These are phyloP conservation scores for Lecanoromycetidae sp. DNA, from an alignment of 2,329 filamentous ascomycete genomes.

Conservation along the genomic window DNA sequence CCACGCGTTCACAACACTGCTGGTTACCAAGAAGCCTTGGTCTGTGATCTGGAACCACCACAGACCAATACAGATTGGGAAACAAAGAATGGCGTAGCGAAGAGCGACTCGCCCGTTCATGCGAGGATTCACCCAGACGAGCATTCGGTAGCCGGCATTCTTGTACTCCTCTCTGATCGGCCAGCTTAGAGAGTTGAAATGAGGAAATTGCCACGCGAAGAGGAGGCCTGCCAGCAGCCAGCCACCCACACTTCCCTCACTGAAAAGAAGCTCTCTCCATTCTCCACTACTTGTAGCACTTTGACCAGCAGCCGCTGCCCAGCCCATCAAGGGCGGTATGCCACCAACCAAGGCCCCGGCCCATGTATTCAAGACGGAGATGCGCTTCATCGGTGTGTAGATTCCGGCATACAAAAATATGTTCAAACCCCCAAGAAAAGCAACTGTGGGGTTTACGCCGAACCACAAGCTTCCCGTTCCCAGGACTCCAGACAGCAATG, in stretches of 20 bases:
- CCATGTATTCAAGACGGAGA: constrained; percentile 87
- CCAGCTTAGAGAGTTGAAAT: constrained; percentile 93
- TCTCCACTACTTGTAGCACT: constrained; percentile 62
- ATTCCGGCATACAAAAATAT: constrained; percentile 81
- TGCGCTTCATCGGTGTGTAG: constrained; percentile 84
- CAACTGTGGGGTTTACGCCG: constrained; percentile 88
- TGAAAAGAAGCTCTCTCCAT: constrained; percentile 67
- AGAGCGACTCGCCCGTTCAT: constrained; percentile 79
- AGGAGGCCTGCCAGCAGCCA: constrained; percentile 78
- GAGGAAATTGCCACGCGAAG: constrained; percentile 95
- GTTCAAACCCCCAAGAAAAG: constrained; percentile 71
- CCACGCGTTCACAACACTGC: constrained; percentile 74
- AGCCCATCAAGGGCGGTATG: constrained; percentile 94
- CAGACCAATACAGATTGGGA: constrained; percentile 72
- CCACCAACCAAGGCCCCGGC: constrained; percentile 83
- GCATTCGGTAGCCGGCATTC: constrained; percentile 54
- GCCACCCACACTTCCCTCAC: constrained; percentile 58
- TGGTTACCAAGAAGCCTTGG: constrained; percentile 70
- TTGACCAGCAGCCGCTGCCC: constrained; percentile 87
- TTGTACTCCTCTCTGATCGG: constrained; percentile 82
- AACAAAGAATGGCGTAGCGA: constrained; percentile 72
- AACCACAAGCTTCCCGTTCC: constrained; percentile 68
- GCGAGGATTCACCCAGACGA: constrained; percentile 75
- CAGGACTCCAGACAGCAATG: constrained; percentile 53
- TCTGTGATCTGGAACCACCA: constrained; percentile 74